Evolutionary conservation across 1,139 yeast species (phyloP), one percentile per base, ranked within the genome.

Genomic region (Geotrichum bryndzae): DNA sequence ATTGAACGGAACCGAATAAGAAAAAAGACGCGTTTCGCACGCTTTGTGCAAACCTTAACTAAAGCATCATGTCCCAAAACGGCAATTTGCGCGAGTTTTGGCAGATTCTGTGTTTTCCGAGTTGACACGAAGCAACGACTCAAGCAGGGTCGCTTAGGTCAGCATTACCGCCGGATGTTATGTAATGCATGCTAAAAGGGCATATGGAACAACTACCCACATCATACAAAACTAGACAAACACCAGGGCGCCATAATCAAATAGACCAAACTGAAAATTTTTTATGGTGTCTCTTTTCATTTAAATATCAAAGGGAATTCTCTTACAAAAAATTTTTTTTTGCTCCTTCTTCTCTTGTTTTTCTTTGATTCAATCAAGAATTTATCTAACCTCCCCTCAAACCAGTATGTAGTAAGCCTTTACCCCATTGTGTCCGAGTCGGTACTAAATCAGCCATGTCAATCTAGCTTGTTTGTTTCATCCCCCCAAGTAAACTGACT

Each of bases 251-350:
- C 18, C 18, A 5, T 1, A 41, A 41, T 13, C 1, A 48, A 10
- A 2, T n/a, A n/a, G 23, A 23, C 3, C 3, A 13, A 27, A 31
- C 10, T 51, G 23, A 29, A 29, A 67, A 67, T 51, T 31, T 41
- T 41, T 41, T 41, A 41, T 41, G 48, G 22, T 18, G 23, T 41
- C 48, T 41, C 48, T 41, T 41, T 41, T 50, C 33, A 50, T 50
- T 50, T 27, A 27, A 50, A 27, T 27, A 50, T 27, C 53, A 27
- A 50, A 7, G 23, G 13, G 29, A 29, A 27, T 15, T 11, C 33
- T 23, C 54, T 31, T 7, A 29, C 4, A 29, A 29, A 51, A n/a
- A 51, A 51, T 6, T 29, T 13, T 27, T 25, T 22, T 10, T 15
- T 27, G 11, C 15, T 23, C 22, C 31, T 48, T 51, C 11, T 51